Percentiles rank a stretch among this genome's conserved stretches.
These are phyloP conservation scores for Brettanomyces custersianus DNA, from an alignment of 805 yeast genomes.

Conservation along the genomic window DNA sequence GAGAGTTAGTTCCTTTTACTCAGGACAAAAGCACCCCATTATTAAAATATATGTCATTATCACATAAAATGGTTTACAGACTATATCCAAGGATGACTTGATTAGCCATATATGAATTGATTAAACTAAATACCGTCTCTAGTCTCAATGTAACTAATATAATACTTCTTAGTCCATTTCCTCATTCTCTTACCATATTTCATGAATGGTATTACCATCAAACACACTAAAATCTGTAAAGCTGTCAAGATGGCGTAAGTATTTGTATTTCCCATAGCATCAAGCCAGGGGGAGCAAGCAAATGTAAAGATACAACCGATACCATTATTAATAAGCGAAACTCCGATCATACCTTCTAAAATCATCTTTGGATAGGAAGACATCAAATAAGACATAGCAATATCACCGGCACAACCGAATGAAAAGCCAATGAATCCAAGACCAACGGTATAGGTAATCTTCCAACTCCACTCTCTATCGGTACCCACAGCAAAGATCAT, in stretches of 20 bases:
- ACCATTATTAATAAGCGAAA: slow-evolving; percentile 52
- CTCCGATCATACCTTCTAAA: slow-evolving; percentile 65
- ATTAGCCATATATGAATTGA: too few species aligned
- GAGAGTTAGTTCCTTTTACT: too few species aligned
- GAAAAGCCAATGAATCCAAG: slow-evolving; percentile 60
- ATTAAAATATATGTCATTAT: too few species aligned
- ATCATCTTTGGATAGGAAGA: slow-evolving; percentile 63
- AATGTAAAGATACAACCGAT: slow-evolving; percentile 62
- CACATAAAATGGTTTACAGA: too few species aligned
- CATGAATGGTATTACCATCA: slow-evolving; percentile 39
- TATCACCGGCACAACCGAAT: slow-evolving; percentile 65
- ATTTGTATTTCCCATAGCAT: slow-evolving; percentile 44
- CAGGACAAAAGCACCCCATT: too few species aligned
- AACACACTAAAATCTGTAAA: slow-evolving; percentile 45
- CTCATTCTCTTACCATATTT: slow-evolving; percentile 46
- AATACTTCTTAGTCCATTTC: slow-evolving; percentile 47
- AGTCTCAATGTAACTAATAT: slow-evolving; percentile 42
- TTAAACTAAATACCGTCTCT: slow-evolving; percentile 40
- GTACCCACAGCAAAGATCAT: slow-evolving; percentile 62
- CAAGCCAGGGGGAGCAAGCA: slow-evolving; percentile 53
- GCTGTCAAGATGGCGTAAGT: slow-evolving; percentile 55
- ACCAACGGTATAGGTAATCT: slow-evolving; percentile 44
- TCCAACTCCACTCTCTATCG: slow-evolving; percentile 44
- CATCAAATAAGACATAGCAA: slow-evolving; percentile 59
- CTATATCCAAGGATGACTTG: too few species aligned